Evolutionary conservation across 257 asterid genomes (phyloP).

Genomic region (Solanum ossicruentum): DNA sequence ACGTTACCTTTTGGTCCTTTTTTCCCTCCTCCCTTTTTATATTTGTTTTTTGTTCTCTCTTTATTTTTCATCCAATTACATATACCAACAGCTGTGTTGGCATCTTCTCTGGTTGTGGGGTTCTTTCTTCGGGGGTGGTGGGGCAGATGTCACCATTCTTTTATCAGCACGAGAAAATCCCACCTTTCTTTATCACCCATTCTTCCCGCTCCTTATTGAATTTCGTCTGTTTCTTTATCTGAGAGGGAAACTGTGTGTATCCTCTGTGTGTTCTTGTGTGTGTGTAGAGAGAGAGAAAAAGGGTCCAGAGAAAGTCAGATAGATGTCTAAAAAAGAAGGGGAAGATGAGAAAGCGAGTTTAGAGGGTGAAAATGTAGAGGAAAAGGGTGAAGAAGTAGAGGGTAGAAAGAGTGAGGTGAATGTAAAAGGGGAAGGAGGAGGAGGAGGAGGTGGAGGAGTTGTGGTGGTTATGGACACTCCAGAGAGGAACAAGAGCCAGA

Average conservation of each 20-base stretch:
- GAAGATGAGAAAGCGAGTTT: not conserved
- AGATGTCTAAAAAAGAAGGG: not conserved
- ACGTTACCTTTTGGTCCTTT: conserved; percentile 16
- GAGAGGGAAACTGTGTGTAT: conserved; percentile 26
- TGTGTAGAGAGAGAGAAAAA: not conserved
- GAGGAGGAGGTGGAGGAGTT: conserved; percentile 9
- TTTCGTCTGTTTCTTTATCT: conserved; percentile 24
- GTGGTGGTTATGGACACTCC: conserved; percentile 82
- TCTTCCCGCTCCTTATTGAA: conserved; percentile 77
- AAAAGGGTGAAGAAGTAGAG: conserved; percentile 17
- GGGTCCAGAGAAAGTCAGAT: not conserved
- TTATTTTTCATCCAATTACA: not conserved
- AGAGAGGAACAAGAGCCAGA: conserved; percentile 68
- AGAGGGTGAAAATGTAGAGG: conserved; percentile 4
- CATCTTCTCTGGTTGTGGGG: conserved; percentile 32
- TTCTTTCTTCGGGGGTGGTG: not conserved
- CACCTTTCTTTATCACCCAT: conserved; percentile 9
- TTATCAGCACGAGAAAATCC: conserved; percentile 54
- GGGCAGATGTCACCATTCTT: conserved; percentile 11
- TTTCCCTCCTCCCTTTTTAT: not conserved
- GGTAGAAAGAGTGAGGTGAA: not conserved
- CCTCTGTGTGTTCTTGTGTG: conserved; percentile 8
- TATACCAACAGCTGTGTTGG: conserved; percentile 9
- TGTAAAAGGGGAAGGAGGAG: conserved; percentile 7
- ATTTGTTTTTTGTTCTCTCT: not conserved